Evolutionary conservation across 495 filamentous ascomycete species (phyloP).

Genomic region (Tuber calosporum): DNA sequence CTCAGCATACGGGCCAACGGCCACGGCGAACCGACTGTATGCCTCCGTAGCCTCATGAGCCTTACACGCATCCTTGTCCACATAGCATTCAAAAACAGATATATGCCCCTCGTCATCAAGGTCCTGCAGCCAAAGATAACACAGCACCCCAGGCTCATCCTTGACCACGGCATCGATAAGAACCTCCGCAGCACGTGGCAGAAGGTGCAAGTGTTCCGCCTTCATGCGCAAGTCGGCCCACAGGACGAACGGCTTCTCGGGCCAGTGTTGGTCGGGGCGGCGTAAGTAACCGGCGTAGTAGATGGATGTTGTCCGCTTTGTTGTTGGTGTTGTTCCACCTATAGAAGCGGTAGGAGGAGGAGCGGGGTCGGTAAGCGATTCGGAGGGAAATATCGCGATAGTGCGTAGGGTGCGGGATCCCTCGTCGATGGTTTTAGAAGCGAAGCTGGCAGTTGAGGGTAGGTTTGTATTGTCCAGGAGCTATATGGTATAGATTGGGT

Average conservation of each 20-base stretch:
- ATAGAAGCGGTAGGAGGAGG: background rate
- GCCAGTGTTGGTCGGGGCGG: background rate
- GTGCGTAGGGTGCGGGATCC: background rate
- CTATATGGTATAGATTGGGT: background rate
- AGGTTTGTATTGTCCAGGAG: background rate
- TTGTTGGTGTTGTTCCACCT: background rate
- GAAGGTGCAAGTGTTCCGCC: background rate
- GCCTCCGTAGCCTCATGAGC: slow-evolving; percentile 10
- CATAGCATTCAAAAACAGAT: slow-evolving; percentile 11
- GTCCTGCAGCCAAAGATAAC: slow-evolving; percentile 15
- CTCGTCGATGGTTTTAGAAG: background rate
- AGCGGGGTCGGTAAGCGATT: background rate
- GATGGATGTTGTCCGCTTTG: background rate
- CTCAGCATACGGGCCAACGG: background rate
- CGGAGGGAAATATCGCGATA: background rate
- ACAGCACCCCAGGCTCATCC: slow-evolving; percentile 5
- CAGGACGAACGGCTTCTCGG: slow-evolving; percentile 3
- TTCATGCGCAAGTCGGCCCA: slow-evolving; percentile 7
- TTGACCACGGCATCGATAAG: background rate
- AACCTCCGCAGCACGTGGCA: background rate
- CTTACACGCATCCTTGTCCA: background rate
- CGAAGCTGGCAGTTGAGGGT: background rate
- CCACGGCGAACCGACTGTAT: slow-evolving; percentile 5
- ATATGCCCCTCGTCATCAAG: slow-evolving; percentile 7
- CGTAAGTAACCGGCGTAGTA: background rate